phyloP scores from a whole-genome alignment of 768 basidiomycete genomes.

The Suillus tomentosus region DNA sequence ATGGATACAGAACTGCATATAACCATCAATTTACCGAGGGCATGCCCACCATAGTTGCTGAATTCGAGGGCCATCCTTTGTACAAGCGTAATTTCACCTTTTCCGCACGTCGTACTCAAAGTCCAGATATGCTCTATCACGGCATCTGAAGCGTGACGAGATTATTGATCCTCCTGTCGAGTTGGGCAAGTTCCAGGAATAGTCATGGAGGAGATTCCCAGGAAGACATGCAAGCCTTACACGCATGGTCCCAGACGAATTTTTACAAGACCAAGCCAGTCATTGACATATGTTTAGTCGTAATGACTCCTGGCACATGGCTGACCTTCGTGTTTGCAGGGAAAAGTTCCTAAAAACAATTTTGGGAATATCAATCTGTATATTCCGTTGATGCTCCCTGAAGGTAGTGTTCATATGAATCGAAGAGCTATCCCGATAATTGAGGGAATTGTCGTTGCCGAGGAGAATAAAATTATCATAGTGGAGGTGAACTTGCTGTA shows the following conservation, averaged over 20 bases:
- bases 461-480: constrained; percentile 71
- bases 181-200: constrained; percentile 86
- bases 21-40: constrained; percentile 77
- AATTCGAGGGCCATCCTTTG: constrained; percentile 96
- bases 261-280: constrained; percentile 78
- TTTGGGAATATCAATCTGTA: constrained; percentile 98
- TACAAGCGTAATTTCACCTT: constrained; percentile 39
- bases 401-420: constrained; percentile 85
- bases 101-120: constrained; percentile 10
- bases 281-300: constrained; percentile 56
- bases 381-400: constrained; percentile 91
- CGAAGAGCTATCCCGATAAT: constrained; percentile 84
- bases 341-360: constrained; percentile 89
- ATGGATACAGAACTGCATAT: constrained; percentile 77
- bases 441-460: constrained; percentile 84
- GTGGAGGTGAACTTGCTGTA: constrained; percentile 60
- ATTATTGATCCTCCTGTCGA: constrained; percentile 80
- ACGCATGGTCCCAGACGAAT: constrained; percentile 84
- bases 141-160: constrained; percentile 88
- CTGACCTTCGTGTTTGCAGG: constrained; percentile 48
- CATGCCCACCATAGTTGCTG: constrained; percentile 88
- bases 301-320: constrained; percentile 11
- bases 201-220: constrained; percentile 45
- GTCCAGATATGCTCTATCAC: constrained; percentile 74
- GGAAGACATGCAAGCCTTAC: constrained; percentile 84